Evolutionary conservation across 352 stramenopile species (phyloP).

Genomic region (Phytophthora uliginosa): DNA sequence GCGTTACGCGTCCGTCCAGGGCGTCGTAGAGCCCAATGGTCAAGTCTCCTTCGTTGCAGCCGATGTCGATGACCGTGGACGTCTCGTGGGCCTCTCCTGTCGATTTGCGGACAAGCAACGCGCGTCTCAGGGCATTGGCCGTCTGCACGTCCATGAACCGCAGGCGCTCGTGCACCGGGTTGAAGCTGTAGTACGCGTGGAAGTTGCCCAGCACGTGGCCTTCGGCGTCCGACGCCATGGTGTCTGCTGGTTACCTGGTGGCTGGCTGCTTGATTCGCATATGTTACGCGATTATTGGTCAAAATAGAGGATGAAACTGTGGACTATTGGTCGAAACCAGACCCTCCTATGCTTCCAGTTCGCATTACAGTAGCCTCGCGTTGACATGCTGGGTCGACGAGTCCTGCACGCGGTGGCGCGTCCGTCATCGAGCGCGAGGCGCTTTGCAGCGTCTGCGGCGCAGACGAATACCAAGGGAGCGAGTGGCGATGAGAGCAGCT

Average conservation of each 20-base stretch:
- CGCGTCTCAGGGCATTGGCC: constrained; percentile 48
- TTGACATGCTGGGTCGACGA: constrained; percentile 33
- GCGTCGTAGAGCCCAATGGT: constrained; percentile 78
- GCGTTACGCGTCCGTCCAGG: constrained; percentile 44
- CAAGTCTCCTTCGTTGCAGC: constrained; percentile 88
- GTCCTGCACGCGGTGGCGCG: constrained; percentile 27
- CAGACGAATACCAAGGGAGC: constrained; percentile 17
- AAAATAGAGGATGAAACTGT: constrained; percentile 6
- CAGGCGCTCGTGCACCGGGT: constrained; percentile 75
- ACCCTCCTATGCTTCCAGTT: constrained; percentile 3
- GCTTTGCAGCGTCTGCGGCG: constrained; percentile 41
- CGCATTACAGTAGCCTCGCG: not conserved
- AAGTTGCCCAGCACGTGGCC: constrained; percentile 88
- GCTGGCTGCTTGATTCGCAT: constrained; percentile 19
- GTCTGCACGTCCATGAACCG: constrained; percentile 74
- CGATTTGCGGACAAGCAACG: constrained; percentile 43
- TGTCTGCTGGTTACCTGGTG: not conserved
- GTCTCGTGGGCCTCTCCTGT: constrained; percentile 17
- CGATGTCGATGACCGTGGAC: constrained; percentile 75
- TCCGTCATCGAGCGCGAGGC: constrained; percentile 27
- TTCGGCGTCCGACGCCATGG: constrained; percentile 54
- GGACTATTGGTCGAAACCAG: constrained; percentile 18
- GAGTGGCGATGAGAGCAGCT: constrained; percentile 63
- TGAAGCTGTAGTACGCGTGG: constrained; percentile 90
- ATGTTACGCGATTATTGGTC: constrained; percentile 13